Evolutionary conservation across 164 flowering plant genomes (phyloP).

Genomic region (Magnolia kwangsiensis): DNA sequence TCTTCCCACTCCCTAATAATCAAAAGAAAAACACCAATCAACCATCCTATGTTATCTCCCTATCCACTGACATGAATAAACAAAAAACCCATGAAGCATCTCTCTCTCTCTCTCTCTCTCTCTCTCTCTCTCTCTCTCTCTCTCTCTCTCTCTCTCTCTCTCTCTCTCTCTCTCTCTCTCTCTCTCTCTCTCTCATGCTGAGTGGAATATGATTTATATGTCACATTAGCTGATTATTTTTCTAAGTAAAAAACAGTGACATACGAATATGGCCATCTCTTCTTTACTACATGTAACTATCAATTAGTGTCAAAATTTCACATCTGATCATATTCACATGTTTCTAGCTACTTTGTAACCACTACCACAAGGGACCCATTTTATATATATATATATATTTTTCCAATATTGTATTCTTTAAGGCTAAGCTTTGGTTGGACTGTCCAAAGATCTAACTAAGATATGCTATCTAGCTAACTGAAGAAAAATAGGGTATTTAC

Average conservation of each 20-base stretch:
- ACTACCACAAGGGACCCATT: not conserved
- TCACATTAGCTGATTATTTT: not conserved
- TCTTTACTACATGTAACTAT: slow-evolving; percentile 1
- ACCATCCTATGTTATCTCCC: not conserved
- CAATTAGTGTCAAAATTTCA: not conserved
- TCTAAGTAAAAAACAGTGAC: not conserved
- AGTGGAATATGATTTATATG: not conserved
- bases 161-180: too few relatives aligned
- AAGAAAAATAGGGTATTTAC: too few relatives aligned
- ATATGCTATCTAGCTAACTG: too few relatives aligned
- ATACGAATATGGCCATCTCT: not conserved
- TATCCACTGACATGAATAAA: not conserved
- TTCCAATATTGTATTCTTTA: not conserved
- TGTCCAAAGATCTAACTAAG: not conserved
- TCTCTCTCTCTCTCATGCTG: not conserved
- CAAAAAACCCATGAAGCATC: too few relatives aligned
- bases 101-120: not conserved
- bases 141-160: not conserved
- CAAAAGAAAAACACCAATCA: not conserved
- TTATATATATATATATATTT: not conserved
- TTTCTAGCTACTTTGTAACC: not conserved
- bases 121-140: not conserved
- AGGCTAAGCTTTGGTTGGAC: not conserved
- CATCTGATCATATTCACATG: not conserved
- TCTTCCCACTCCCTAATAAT: not conserved